Evolutionary conservation across 495 filamentous ascomycete genomes (phyloP), one percentile per base, ranked within the genome.

Genomic region (Penicillium ucsense): DNA sequence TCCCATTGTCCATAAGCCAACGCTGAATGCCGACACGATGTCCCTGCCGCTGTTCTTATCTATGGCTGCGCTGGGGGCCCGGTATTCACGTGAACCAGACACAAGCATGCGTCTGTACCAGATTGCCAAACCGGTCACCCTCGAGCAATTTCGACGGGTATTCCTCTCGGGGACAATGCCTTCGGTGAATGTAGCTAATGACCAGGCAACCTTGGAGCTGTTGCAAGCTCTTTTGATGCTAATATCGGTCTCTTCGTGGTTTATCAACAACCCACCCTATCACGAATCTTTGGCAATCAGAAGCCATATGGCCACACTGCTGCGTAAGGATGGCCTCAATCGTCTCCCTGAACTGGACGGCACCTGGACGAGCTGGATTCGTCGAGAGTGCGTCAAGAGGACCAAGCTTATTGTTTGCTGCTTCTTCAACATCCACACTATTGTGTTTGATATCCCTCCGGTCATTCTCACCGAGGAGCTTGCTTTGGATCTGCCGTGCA

Each of bases 1-100:
- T 20, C 84, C 83, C 1, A 79, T 85, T 37, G 62, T 86, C 41
- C 84, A 88, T 55, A 67, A 83, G 6, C 80, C 82, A 0, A 85
- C 82, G 1, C 57, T 85, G 30, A 59, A 70, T 28, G 67, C 76
- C 1, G 72, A 76, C 9, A 66, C 75, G 0, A 65, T 75, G 38
- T 71, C 78, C 4, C 66, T 79, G 5, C 80, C 83, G 48, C 61
- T 86, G 8, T 57, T 85, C 11, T 61, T 86, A n/a, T 78, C 82
- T 0, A 79, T 86, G 51, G 62, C 76, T 4, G 74, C 83, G 0
- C 69, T 85, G 4, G 83, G 83, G 5, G 83, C 83, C 3, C 77
- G 82, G 36, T 87, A 85, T 51, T 68, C 64, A 31, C 64, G 71
- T 5, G 72, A 76, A 46, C 67, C 65, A 12, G 65, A 68, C 8